Percentiles rank a stretch among this genome's conserved stretches.
phyloP scores from a whole-genome alignment of 2,329 filamentous ascomycete genomes.

The Simplicillium aogashimaense region DNA sequence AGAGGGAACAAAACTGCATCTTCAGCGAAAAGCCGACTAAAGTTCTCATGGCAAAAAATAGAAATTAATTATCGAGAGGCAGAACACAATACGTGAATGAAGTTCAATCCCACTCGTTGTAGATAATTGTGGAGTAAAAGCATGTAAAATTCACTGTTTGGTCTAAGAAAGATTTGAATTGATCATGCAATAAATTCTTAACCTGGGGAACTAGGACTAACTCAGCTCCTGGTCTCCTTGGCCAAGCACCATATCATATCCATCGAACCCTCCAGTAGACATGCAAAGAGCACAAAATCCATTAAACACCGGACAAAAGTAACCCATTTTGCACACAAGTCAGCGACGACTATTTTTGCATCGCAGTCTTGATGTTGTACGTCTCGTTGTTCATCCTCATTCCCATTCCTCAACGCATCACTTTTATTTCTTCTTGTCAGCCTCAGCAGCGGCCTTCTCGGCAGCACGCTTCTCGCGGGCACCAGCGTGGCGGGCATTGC shows the following conservation, averaged over 20 bases:
- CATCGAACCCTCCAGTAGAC: slow-evolving; percentile 21
- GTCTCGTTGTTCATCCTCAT: slow-evolving; percentile 6
- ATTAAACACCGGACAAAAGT: slow-evolving; percentile 7
- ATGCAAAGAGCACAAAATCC: slow-evolving; percentile 9
- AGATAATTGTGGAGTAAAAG: neutral
- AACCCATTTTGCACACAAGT: no score
- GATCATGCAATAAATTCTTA: slow-evolving; percentile 32
- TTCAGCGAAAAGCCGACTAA: neutral
- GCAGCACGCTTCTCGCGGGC: slow-evolving; percentile 86
- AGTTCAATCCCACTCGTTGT: neutral
- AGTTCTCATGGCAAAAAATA: no score
- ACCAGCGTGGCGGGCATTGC: slow-evolving; percentile 72
- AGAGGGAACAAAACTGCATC: slow-evolving; percentile 28
- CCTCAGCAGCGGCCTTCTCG: slow-evolving; percentile 77
- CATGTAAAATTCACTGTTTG: slow-evolving; percentile 17
- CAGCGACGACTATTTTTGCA: slow-evolving; percentile 1
- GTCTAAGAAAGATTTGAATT: slow-evolving; percentile 23
- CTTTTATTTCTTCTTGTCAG: slow-evolving; percentile 83
- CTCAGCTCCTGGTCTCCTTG: slow-evolving; percentile 21
- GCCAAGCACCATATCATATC: slow-evolving; percentile 24
- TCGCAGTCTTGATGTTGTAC: slow-evolving; percentile 8
- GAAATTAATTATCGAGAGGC: no score
- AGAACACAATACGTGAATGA: no score
- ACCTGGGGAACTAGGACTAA: slow-evolving; percentile 29
- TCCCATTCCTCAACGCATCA: slow-evolving; percentile 5